phyloP scores from a whole-genome alignment of 2,329 filamentous ascomycete species.

The Pseudocercospora fuligena region DNA sequence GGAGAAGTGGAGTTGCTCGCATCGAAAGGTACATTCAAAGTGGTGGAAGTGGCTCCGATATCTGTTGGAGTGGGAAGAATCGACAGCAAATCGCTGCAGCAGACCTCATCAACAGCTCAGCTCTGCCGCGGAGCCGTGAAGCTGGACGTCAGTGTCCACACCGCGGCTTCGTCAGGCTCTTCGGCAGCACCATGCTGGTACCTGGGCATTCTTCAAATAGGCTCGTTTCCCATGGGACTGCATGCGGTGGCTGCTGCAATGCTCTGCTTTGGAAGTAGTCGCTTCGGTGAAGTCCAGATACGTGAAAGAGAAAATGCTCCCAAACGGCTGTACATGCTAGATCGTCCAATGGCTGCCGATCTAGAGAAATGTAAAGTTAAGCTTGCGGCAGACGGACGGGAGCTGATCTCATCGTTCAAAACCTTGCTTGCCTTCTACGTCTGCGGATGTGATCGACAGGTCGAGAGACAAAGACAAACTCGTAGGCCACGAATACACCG shows the following conservation, averaged over 20 bases:
- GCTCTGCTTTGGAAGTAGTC: not conserved
- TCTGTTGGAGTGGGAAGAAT: not conserved
- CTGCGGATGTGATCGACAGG: not conserved
- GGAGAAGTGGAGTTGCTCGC: no score
- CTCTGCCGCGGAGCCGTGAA: constrained; percentile 1
- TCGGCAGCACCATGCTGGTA: not conserved
- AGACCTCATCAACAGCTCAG: not conserved
- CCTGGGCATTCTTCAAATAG: not conserved
- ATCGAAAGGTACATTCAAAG: no score
- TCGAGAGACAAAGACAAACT: not conserved
- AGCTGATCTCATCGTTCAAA: not conserved
- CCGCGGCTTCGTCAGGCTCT: not conserved
- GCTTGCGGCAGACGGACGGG: not conserved
- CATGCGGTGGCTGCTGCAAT: not conserved
- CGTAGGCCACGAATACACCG: not conserved
- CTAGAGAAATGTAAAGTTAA: not conserved
- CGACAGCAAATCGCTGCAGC: not conserved
- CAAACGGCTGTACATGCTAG: not conserved
- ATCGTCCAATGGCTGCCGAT: not conserved
- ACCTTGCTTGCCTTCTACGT: not conserved
- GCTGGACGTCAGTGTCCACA: not conserved
- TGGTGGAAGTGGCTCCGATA: no score
- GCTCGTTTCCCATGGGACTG: not conserved
- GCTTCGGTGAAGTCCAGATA: not conserved
- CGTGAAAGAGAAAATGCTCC: not conserved